phyloP scores from a whole-genome alignment of 2,329 filamentous ascomycete genomes.

The Dryadomyces quercus-mongolicae region DNA sequence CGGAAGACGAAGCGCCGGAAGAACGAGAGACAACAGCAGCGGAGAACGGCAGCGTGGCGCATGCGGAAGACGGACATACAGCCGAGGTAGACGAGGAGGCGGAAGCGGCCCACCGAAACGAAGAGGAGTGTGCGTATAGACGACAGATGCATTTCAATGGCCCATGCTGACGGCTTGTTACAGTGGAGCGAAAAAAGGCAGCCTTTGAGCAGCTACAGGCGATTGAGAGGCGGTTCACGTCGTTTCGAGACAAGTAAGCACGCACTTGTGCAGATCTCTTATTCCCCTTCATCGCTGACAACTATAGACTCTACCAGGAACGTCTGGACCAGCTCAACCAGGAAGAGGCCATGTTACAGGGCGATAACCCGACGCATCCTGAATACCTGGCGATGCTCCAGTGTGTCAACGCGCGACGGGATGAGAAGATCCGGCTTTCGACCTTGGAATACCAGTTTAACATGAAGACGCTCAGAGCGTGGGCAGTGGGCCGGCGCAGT shows the following conservation, averaged over 20 bases:
- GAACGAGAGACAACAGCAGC: slow-evolving; percentile 20
- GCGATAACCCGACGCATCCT: slow-evolving; percentile 62
- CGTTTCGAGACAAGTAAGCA: slow-evolving; percentile 65
- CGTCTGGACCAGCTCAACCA: slow-evolving; percentile 68
- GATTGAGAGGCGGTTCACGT: slow-evolving; percentile 80
- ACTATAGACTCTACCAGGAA: slow-evolving; percentile 69
- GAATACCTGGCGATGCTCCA: slow-evolving; percentile 86
- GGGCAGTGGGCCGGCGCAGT: slow-evolving; percentile 68
- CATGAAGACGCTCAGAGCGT: slow-evolving; percentile 57
- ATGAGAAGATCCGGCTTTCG: slow-evolving; percentile 69
- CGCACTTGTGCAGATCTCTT: no score
- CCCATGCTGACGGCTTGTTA: slow-evolving; percentile 6
- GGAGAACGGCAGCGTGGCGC: slow-evolving; percentile 26
- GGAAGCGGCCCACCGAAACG: slow-evolving; percentile 45
- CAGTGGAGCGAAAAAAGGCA: slow-evolving; percentile 66
- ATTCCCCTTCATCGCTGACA: background rate
- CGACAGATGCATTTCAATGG: background rate
- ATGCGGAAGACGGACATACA: slow-evolving; percentile 44
- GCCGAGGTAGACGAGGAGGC: slow-evolving; percentile 47
- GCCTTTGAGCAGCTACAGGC: slow-evolving; percentile 68
- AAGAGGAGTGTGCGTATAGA: slow-evolving; percentile 47
- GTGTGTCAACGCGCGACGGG: slow-evolving; percentile 69
- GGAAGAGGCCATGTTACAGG: slow-evolving; percentile 49
- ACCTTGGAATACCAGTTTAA: slow-evolving; percentile 63
- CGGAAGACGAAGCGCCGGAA: background rate